A percentile compares a stretch with the other conserved stretches of the same genome.
Evolutionary conservation across 306 rosid species (phyloP).

Genomic region (Pachyrhizus erosus): DNA sequence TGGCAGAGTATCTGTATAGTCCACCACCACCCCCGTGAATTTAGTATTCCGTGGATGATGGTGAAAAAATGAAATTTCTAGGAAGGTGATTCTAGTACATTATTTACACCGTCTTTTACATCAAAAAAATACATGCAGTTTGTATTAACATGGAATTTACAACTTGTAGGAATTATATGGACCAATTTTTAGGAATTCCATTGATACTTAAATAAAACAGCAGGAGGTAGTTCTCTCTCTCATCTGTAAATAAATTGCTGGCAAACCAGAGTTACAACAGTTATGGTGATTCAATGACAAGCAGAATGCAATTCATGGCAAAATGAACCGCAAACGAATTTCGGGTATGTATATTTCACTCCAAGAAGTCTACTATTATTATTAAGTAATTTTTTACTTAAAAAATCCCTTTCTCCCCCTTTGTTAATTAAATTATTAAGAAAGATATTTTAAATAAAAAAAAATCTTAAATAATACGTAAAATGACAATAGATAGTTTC

Average conservation of each 20-base stretch:
- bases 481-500: neutral
- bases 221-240: neutral
- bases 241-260: neutral
- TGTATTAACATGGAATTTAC: neutral
- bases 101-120: neutral
- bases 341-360: neutral
- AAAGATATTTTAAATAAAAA: neutral
- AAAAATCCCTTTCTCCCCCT: neutral
- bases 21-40: constrained; percentile 40
- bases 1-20: constrained; percentile 22
- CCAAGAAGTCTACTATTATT: neutral
- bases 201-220: neutral
- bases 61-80: constrained; percentile 34
- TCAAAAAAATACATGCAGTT: neutral
- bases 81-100: neutral
- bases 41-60: constrained; percentile 24
- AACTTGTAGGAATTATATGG: neutral
- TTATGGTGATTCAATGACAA: constrained; percentile 19
- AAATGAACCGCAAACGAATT: neutral
- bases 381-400: neutral
- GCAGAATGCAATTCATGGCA: constrained; percentile 12
- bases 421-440: neutral
- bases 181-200: constrained; percentile 11
- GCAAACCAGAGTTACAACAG: constrained; percentile 11
- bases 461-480: neutral